Evolutionary conservation across 2,329 filamentous ascomycete species (phyloP).

Genomic region (Boeremia exigua): DNA sequence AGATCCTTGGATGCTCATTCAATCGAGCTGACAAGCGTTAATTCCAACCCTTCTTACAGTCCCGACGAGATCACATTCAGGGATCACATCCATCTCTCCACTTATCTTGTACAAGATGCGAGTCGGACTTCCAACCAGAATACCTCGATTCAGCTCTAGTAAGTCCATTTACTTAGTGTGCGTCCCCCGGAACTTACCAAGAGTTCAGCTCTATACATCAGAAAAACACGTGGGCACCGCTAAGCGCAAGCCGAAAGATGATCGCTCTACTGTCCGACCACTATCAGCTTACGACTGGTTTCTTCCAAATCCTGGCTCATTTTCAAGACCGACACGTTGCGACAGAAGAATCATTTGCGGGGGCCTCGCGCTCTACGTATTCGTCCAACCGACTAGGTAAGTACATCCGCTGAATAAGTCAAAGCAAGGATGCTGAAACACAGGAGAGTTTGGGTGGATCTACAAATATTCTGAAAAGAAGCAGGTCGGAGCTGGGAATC

Average conservation of each 20-base stretch:
- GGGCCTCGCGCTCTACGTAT: neutral
- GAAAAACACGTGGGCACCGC: conserved; percentile 1
- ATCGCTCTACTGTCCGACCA: neutral
- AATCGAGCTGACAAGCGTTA: neutral
- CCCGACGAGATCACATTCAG: neutral
- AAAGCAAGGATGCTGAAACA: neutral
- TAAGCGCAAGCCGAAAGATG: neutral
- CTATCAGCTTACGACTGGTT: neutral
- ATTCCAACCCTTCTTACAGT: neutral
- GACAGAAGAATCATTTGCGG: conserved; percentile 2
- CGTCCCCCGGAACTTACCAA: neutral
- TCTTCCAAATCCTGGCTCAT: neutral
- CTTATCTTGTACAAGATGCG: neutral
- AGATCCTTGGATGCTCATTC: neutral
- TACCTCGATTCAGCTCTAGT: neutral
- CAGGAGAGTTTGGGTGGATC: conserved; percentile 1
- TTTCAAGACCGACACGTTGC: conserved; percentile 1
- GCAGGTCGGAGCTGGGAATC: conserved; percentile 1
- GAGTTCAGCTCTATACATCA: neutral
- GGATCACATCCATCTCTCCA: neutral
- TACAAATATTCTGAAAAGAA: conserved; percentile 14
- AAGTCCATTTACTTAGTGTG: neutral
- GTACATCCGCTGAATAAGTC: neutral
- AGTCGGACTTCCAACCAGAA: neutral
- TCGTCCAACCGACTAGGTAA: neutral